Evolutionary conservation across 2,329 filamentous ascomycete genomes (phyloP), one percentile per base, ranked within the genome.

Genomic region (Aspergillus costaricaensis): DNA sequence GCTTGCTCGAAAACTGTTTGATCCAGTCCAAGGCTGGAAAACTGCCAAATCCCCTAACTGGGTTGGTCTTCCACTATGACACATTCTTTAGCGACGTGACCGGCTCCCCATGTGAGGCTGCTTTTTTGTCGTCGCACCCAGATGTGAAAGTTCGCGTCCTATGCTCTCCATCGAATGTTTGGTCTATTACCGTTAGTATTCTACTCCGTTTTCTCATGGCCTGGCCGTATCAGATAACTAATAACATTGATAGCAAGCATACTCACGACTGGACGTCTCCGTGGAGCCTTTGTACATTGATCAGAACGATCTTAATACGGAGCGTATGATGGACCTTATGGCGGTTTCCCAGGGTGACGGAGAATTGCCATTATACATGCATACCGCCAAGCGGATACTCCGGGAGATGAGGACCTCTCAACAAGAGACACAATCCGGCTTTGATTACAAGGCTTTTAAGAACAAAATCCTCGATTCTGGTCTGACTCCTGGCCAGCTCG

Each of bases 51-150:
- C 65, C 65, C 1, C 74, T 89, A 0, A 84, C 85, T 0, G 86
- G 84, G 0, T 73, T 90, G 0, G 82, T 90, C 0, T 89, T 90
- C 52, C 86, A 90, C 62, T 90, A 87, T 60, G 86, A 88, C 63
- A 81, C 80, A 0, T 85, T 84, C 62, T 78, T 80, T 10, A 83
- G 80, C 0, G 80, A 83, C 47, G 67, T 70, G 0, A 74, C 78
- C 1, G 82, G 82, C 12, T 77, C 76, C 0, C 81, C 86, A 0
- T 88, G 86, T 58, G 87, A 90, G 68, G 86, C 83, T 0, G 85
- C 86, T 0, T 86, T 81, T 62, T 72, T 90, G 3, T 77, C 81
- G 0, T 81, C 80, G 0, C 66, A 78, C 23, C 58, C 65, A 0
- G 70, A 74, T 0, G 74, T 86, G 19, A 72, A 76, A 0, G 84